phyloP scores from a whole-genome alignment of 2,329 filamentous ascomycete genomes.

The Penicillium janthinellum region DNA sequence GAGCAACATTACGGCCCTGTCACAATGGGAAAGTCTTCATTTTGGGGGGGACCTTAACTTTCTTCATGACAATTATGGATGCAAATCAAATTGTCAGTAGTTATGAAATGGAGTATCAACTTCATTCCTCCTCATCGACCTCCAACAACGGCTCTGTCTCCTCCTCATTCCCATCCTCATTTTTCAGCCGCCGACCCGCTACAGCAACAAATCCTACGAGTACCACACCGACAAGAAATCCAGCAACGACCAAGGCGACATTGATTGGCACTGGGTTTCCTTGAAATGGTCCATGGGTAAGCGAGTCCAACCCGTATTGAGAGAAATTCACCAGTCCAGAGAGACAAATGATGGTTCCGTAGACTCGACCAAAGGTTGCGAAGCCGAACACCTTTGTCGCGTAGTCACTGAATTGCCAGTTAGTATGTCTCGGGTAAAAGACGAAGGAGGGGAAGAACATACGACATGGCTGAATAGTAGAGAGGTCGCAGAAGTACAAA shows the following conservation, averaged over 20 bases:
- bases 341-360: slow-evolving; percentile 84
- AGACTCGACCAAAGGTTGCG: slow-evolving; percentile 86
- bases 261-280: slow-evolving; percentile 80
- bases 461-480: slow-evolving; percentile 86
- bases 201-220: slow-evolving; percentile 67
- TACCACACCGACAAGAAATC: slow-evolving; percentile 64
- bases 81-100: too few relatives aligned
- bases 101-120: background rate
- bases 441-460: slow-evolving; percentile 31
- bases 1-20: too few relatives aligned
- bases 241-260: slow-evolving; percentile 63
- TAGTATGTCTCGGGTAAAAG: background rate
- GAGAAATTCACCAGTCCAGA: slow-evolving; percentile 81
- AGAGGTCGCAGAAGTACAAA: slow-evolving; percentile 86
- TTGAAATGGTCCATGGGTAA: slow-evolving; percentile 71
- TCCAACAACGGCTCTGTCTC: slow-evolving; percentile 31
- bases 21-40: too few relatives aligned
- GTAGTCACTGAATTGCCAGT: slow-evolving; percentile 63
- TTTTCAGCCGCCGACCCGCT: slow-evolving; percentile 20
- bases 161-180: slow-evolving; percentile 21
- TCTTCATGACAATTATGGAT: too few relatives aligned
- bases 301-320: slow-evolving; percentile 75
- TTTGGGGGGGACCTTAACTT: too few relatives aligned
- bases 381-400: slow-evolving; percentile 91
- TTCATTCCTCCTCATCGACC: slow-evolving; percentile 24